phyloP scores from a whole-genome alignment of 306 rosid genomes.

The Fragaria nilgerrensis region DNA sequence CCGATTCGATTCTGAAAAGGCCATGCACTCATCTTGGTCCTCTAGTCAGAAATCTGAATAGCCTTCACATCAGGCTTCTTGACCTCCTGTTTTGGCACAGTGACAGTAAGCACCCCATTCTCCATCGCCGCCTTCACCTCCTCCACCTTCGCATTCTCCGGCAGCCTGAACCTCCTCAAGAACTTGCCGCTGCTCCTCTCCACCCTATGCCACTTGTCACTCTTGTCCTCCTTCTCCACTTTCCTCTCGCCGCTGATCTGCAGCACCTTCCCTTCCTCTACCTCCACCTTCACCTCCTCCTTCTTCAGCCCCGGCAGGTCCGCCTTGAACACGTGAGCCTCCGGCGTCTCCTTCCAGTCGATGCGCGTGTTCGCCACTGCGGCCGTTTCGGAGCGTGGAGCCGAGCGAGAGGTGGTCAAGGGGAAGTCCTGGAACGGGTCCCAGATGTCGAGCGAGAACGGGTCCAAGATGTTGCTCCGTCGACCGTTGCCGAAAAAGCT shows the following conservation, averaged over 20 bases:
- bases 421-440: constrained; percentile 30
- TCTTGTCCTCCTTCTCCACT: constrained; percentile 30
- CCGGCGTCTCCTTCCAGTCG: constrained; percentile 42
- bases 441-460: constrained; percentile 29
- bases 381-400: constrained; percentile 19
- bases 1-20: not conserved
- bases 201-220: constrained; percentile 39
- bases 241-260: constrained; percentile 38
- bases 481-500: constrained; percentile 25
- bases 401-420: not conserved
- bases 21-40: not conserved
- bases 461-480: constrained; percentile 31
- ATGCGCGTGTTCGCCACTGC: constrained; percentile 35
- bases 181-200: constrained; percentile 42
- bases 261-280: constrained; percentile 31
- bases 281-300: constrained; percentile 36
- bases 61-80: constrained; percentile 28
- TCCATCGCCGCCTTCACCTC: constrained; percentile 36
- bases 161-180: constrained; percentile 37
- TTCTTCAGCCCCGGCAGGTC: constrained; percentile 39
- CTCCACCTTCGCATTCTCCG: constrained; percentile 26
- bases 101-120: constrained; percentile 36
- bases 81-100: constrained; percentile 32
- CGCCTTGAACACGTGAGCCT: constrained; percentile 39
- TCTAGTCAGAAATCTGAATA: constrained; percentile 28